phyloP scores from a whole-genome alignment of 2,329 filamentous ascomycete genomes.

The Cercospora canescens region DNA sequence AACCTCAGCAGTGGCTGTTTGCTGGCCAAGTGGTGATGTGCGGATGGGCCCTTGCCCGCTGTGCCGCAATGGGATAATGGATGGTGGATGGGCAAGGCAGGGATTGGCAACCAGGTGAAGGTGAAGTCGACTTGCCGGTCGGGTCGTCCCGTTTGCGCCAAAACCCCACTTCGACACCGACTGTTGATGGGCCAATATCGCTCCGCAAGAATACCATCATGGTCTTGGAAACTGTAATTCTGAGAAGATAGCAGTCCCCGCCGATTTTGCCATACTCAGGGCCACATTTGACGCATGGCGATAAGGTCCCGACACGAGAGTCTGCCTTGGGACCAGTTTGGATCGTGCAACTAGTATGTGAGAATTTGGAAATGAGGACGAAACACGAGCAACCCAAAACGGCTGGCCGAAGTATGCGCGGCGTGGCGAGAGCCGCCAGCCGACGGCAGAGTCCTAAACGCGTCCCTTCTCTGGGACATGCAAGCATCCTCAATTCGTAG shows the following conservation, averaged over 20 bases:
- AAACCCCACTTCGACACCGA: background rate
- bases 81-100: background rate
- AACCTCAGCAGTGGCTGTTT: background rate
- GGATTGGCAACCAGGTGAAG: background rate
- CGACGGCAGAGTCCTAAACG: background rate
- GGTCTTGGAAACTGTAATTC: background rate
- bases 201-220: background rate
- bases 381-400: background rate
- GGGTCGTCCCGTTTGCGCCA: background rate
- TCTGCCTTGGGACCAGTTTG: background rate
- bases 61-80: slow-evolving; percentile 1
- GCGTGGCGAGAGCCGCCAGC: background rate
- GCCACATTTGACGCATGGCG: background rate
- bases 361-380: background rate
- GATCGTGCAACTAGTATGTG: background rate
- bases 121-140: background rate
- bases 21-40: background rate
- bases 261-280: background rate
- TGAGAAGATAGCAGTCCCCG: background rate
- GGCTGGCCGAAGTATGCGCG: background rate
- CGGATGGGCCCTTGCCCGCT: background rate
- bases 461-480: background rate
- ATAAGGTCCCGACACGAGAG: background rate
- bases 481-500: background rate
- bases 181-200: background rate